A percentile compares a stretch with the other conserved stretches of the same genome.
phyloP scores from a whole-genome alignment of 2,329 filamentous ascomycete species.

The Epichloe glyceriae region DNA sequence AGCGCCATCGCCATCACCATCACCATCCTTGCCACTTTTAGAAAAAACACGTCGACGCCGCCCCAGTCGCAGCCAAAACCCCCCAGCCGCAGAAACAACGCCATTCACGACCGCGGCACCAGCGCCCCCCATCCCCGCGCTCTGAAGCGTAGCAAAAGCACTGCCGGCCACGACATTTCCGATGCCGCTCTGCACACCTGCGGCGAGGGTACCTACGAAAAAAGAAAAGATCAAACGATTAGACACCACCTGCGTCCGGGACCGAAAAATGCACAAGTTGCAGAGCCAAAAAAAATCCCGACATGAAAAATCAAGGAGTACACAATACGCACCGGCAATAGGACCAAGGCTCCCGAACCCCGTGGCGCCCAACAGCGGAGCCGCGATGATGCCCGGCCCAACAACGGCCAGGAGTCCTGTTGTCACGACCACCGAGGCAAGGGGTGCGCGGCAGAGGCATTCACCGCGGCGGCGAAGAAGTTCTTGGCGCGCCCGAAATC shows the following conservation, averaged over 20 bases:
- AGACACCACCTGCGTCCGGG: neutral
- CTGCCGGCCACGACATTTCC: slow-evolving; percentile 15
- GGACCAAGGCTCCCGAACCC: neutral
- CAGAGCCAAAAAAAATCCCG: no score
- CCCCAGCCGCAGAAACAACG: slow-evolving; percentile 8
- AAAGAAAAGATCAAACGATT: neutral
- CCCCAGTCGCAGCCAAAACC: neutral
- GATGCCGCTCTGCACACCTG: slow-evolving; percentile 12
- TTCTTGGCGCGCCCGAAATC: no score
- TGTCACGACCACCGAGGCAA: neutral
- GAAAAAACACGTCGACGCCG: neutral
- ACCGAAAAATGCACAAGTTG: no score
- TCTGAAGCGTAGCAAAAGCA: slow-evolving; percentile 19
- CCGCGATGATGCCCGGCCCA: neutral
- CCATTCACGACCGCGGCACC: slow-evolving; percentile 12
- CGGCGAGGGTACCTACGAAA: neutral
- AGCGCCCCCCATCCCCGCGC: slow-evolving; percentile 18
- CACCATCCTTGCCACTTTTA: neutral
- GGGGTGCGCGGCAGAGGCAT: neutral
- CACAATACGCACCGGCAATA: neutral
- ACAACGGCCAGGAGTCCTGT: neutral
- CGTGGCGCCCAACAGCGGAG: neutral
- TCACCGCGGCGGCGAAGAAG: neutral
- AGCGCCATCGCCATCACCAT: neutral
- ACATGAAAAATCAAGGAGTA: no score